A percentile compares a stretch with the other conserved stretches of the same genome.
phyloP scores from a whole-genome alignment of 768 basidiomycete species.

The Leccinellum albellum region DNA sequence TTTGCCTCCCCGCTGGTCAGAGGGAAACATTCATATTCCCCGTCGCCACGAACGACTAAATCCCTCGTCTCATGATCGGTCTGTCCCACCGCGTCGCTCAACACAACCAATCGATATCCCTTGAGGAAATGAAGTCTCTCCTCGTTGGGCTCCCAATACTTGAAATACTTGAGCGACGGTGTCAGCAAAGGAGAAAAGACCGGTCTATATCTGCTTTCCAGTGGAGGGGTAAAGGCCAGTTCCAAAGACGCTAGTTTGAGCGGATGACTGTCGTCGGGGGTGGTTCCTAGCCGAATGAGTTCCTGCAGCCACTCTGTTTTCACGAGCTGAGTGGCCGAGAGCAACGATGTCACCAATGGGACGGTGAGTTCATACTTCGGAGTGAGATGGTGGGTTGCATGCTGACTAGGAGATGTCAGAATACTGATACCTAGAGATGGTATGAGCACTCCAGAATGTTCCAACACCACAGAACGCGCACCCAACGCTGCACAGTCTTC shows the following conservation, averaged over 20 bases:
- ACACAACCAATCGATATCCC: constrained; percentile 54
- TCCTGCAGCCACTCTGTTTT: constrained; percentile 67
- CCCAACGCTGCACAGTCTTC: constrained; percentile 53
- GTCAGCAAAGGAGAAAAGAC: constrained; percentile 49
- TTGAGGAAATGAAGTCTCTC: constrained; percentile 54
- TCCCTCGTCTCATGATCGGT: constrained; percentile 48
- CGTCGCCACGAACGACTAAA: constrained; percentile 54
- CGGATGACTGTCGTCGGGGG: constrained; percentile 32
- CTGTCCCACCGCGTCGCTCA: constrained; percentile 53
- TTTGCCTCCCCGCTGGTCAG: constrained; percentile 45
- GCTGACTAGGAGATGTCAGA: constrained; percentile 39
- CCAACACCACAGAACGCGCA: constrained; percentile 30
- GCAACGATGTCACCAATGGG: constrained; percentile 52
- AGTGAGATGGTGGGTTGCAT: constrained; percentile 64
- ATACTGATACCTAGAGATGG: constrained; percentile 47
- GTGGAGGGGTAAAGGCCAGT: constrained; percentile 47
- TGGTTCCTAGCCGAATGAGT: constrained; percentile 48
- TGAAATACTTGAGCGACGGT: constrained; percentile 45
- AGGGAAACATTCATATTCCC: constrained; percentile 60
- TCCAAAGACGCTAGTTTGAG: constrained; percentile 43
- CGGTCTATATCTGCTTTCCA: constrained; percentile 55
- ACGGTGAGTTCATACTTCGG: constrained; percentile 48
- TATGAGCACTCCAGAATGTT: background rate
- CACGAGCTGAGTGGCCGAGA: constrained; percentile 56
- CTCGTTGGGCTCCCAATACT: constrained; percentile 67